Percentiles rank a stretch among this genome's conserved stretches.
Evolutionary conservation across 1,284 basidiomycete species (phyloP).

Genomic region (Malassezia japonica): DNA sequence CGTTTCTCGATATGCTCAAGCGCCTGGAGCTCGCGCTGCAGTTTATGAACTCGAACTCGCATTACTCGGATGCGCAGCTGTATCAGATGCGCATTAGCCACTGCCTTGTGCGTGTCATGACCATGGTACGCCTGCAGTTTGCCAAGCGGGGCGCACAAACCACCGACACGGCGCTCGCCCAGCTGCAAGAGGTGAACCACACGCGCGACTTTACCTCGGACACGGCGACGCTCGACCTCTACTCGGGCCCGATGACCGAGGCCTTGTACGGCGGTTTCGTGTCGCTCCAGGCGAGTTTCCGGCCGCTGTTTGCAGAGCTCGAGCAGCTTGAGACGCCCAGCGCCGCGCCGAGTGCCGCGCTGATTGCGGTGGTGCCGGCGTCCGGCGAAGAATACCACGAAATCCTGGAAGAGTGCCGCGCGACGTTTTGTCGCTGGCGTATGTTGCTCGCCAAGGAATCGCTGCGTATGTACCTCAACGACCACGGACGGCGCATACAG

Average conservation of each 20-base stretch:
- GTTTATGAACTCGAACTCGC: constrained; percentile 24
- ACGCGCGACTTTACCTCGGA: constrained; percentile 4
- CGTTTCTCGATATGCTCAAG: constrained; percentile 33
- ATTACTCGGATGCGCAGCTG: constrained; percentile 33
- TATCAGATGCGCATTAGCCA: constrained; percentile 29
- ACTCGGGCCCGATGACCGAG: neutral
- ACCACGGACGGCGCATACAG: neutral
- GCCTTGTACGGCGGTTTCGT: constrained; percentile 2
- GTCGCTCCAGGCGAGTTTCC: neutral
- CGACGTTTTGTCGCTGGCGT: neutral
- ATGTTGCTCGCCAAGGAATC: neutral
- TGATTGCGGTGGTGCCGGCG: too few relatives aligned
- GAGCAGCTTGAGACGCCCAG: neutral
- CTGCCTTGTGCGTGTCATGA: constrained; percentile 5
- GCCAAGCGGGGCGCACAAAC: neutral
- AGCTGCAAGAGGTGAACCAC: constrained; percentile 1
- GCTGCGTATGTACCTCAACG: neutral
- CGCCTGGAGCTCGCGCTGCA: constrained; percentile 35
- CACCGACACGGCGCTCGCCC: neutral
- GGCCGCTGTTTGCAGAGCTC: constrained; percentile 1
- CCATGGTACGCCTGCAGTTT: constrained; percentile 1
- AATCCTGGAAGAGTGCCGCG: neutral
- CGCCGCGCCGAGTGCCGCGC: neutral
- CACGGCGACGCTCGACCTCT: neutral
- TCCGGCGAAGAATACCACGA: neutral